Evolutionary conservation across 2,329 filamentous ascomycete genomes (phyloP), one percentile per base, ranked within the genome.

Genomic region (Fusarium keratoplasticum): DNA sequence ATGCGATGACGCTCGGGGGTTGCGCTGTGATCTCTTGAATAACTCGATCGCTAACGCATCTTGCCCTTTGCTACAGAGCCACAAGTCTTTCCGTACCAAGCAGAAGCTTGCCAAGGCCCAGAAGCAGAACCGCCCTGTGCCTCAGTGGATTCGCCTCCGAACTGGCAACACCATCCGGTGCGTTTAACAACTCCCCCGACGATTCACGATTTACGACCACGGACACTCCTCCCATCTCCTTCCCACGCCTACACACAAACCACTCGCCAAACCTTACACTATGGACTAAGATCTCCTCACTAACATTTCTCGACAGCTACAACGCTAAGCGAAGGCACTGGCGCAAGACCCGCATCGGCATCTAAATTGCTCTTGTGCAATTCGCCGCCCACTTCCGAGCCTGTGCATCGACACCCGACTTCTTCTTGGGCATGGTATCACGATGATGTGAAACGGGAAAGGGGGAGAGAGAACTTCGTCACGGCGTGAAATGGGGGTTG

Each of bases 41-140:
- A 29, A 59, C 27, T 55, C 29, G 70, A 72, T 73, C 50, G 73
- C 81, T 82, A 76, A 82, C 71, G 25, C 64, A 61, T 64, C 47
- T 42, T 59, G 47, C 63, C 50, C 38, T 72, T 72, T 47, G 33
- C 31, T n/a, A 64, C 86, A 98, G 96, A 96, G 93, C 93, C 95
- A 99, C 91, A 99, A 99, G 93, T 94, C 95, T 86, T 99, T 99
- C 95, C 94, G 95, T 87, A 98, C 95, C 89, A 99, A 99, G 95
- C 94, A 97, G 89, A 99, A 99, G 96, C 95, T 99, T 90, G 96
- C 96, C 86, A 98, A 96, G 92, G 96, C 96, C 86, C 96, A 98
- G 92, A 98, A 98, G 93, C 96, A 98, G 91, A 99, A 99, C 93
- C 94, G 96, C 87, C 96, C 96, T 82, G 98, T 99, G 86, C 96